Percentiles rank a stretch among this genome's conserved stretches.
phyloP scores from a whole-genome alignment of 768 basidiomycete species.

The Trichaptum fuscoviolaceum region DNA sequence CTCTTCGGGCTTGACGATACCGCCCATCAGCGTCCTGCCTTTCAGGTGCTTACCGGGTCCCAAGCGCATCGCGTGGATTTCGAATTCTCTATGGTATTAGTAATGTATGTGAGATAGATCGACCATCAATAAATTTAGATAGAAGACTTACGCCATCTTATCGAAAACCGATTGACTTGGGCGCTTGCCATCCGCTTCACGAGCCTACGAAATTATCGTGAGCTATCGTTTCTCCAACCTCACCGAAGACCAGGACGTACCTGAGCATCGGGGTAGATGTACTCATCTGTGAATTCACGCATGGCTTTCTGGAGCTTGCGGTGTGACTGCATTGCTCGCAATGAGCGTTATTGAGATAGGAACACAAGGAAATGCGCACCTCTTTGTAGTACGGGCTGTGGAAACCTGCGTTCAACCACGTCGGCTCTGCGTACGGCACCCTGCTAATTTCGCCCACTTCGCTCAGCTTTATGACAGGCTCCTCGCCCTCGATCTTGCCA shows the following conservation, averaged over 20 bases:
- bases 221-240: conserved; percentile 24
- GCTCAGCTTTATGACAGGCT: conserved; percentile 44
- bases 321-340: conserved; percentile 45
- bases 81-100: conserved; percentile 44
- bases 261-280: conserved; percentile 45
- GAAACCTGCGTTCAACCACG: conserved; percentile 70
- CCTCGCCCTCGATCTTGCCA: conserved; percentile 64
- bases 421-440: conserved; percentile 87
- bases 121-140: not conserved
- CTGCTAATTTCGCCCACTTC: conserved; percentile 55
- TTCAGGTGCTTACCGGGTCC: conserved; percentile 87
- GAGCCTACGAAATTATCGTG: conserved; percentile 16
- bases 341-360: not conserved
- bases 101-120: conserved; percentile 1
- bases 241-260: conserved; percentile 19
- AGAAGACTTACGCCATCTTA: conserved; percentile 64
- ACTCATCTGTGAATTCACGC: conserved; percentile 62
- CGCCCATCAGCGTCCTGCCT: conserved; percentile 71
- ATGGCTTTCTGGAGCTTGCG: conserved; percentile 54
- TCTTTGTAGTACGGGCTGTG: conserved; percentile 76
- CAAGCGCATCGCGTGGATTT: conserved; percentile 86
- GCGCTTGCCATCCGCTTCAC: conserved; percentile 88
- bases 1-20: conserved; percentile 71
- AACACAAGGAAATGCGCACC: conserved; percentile 29
- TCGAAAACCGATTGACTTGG: conserved; percentile 73